Conservation (phyloP, 2,329 filamentous ascomycete genomes). For the Helminthosporium solani region DNA sequence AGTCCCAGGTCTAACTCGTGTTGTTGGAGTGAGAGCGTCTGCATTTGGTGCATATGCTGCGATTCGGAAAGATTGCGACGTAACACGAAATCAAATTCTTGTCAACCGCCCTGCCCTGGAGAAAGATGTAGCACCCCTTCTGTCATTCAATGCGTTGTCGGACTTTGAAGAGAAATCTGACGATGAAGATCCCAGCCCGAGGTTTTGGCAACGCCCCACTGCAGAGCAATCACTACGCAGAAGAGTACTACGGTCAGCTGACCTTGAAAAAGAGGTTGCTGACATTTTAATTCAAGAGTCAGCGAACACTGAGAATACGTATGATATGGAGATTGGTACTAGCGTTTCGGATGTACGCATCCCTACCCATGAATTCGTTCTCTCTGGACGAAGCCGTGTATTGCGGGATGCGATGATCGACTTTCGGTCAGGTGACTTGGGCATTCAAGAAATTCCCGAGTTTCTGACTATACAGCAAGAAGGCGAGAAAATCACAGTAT, state of each 20-base stretch:
- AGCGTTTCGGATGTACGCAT: slow-evolving; percentile 68
- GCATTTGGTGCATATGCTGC: slow-evolving; percentile 88
- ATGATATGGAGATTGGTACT: slow-evolving; percentile 51
- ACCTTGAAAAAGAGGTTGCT: slow-evolving; percentile 64
- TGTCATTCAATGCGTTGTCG: slow-evolving; percentile 65
- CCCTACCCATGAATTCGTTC: slow-evolving; percentile 79
- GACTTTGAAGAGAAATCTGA: slow-evolving; percentile 44
- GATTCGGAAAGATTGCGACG: slow-evolving; percentile 78
- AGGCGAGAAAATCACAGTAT: slow-evolving; percentile 57
- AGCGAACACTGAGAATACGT: slow-evolving; percentile 45
- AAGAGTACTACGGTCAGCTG: slow-evolving; percentile 61
- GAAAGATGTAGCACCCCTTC: slow-evolving; percentile 69
- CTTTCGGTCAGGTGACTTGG: slow-evolving; percentile 56
- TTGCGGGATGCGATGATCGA: slow-evolving; percentile 61
- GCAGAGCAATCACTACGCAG: slow-evolving; percentile 56
- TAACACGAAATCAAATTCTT: slow-evolving; percentile 70
- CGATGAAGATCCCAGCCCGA: slow-evolving; percentile 47
- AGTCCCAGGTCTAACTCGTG: slow-evolving; percentile 82
- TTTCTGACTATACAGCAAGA: slow-evolving; percentile 58
- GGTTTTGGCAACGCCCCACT: slow-evolving; percentile 53
- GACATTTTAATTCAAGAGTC: slow-evolving; percentile 43
- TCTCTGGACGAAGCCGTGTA: slow-evolving; percentile 71
- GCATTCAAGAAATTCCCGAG: slow-evolving; percentile 60
- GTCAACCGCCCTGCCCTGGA: slow-evolving; percentile 69
- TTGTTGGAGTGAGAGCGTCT: slow-evolving; percentile 81